Percentiles rank a stretch among this genome's conserved stretches.
phyloP scores from a whole-genome alignment of 2,329 filamentous ascomycete genomes.

The Trichoderma cornu-damae region DNA sequence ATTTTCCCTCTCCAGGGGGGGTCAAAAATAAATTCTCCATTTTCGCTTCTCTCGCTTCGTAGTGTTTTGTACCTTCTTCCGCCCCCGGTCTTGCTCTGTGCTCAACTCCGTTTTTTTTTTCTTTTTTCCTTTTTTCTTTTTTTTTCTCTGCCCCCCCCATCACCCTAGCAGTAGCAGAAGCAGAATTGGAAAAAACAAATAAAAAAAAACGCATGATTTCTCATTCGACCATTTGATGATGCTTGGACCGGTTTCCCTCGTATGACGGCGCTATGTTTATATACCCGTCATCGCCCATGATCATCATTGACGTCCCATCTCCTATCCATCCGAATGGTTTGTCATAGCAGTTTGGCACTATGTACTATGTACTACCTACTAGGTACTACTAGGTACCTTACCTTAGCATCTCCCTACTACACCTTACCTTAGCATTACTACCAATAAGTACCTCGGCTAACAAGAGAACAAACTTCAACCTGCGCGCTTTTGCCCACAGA shows the following conservation, averaged over 20 bases:
- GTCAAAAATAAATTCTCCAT: not conserved
- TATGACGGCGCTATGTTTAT: not conserved
- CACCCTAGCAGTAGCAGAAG: too few species aligned
- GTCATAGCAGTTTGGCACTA: too few species aligned
- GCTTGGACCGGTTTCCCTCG: not conserved
- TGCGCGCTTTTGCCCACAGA: too few species aligned
- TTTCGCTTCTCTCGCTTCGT: conserved; percentile 5
- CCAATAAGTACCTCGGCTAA: too few species aligned
- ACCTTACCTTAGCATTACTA: too few species aligned
- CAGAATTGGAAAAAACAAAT: not conserved
- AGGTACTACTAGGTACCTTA: not conserved
- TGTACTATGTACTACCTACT: too few species aligned
- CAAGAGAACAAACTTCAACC: too few species aligned
- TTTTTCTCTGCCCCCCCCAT: too few species aligned
- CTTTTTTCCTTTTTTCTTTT: too few species aligned
- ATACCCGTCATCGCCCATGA: not conserved
- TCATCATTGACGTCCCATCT: not conserved
- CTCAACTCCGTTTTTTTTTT: not conserved
- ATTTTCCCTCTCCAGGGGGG: not conserved
- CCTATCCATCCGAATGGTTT: not conserved
- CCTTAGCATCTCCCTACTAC: too few species aligned
- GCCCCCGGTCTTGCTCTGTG: not conserved
- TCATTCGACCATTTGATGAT: conserved; percentile 7
- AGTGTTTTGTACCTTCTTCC: too few species aligned
- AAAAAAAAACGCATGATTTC: conserved; percentile 7